Conservation (phyloP, 139 green algal genomes). For the Ettlia oleoabundans region DNA sequence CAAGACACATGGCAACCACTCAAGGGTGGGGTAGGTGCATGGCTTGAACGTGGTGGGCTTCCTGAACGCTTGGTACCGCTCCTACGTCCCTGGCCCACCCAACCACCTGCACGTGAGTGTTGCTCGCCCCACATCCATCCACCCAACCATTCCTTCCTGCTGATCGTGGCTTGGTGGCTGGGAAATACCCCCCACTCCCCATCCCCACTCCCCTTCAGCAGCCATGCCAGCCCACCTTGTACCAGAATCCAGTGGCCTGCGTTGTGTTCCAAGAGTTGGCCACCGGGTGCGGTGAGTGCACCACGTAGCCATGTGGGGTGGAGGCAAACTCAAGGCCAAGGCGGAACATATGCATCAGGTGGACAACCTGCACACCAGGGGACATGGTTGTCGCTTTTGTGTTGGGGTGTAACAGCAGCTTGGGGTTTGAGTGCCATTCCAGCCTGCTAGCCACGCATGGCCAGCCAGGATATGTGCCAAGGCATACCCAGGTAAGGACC, state of each 20-base stretch:
- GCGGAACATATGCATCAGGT: constrained; percentile 44
- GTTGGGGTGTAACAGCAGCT: neutral
- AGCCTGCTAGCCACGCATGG: too few relatives aligned
- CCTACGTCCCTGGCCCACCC: too few relatives aligned
- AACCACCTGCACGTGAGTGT: too few relatives aligned
- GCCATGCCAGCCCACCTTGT: constrained; percentile 29
- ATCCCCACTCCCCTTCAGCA: neutral
- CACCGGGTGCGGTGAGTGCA: constrained; percentile 42
- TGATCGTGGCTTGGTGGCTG: too few relatives aligned
- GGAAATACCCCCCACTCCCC: neutral
- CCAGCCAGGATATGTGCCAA: too few relatives aligned
- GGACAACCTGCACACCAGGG: constrained; percentile 35
- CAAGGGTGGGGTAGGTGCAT: too few relatives aligned
- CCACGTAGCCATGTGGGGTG: constrained; percentile 39
- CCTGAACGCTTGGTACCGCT: too few relatives aligned
- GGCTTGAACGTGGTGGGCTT: neutral
- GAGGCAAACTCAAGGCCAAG: constrained; percentile 40
- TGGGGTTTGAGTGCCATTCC: too few relatives aligned
- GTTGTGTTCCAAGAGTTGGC: constrained; percentile 37
- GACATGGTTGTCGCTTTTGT: neutral
- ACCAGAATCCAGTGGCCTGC: constrained; percentile 34
- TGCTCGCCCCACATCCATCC: too few relatives aligned
- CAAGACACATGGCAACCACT: too few relatives aligned
- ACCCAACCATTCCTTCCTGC: too few relatives aligned
- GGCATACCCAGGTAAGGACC: too few relatives aligned